Base-by-base conservation (phyloP, 2,329 filamentous ascomycete genomes). In the Cladophialophora immunda region DNA sequence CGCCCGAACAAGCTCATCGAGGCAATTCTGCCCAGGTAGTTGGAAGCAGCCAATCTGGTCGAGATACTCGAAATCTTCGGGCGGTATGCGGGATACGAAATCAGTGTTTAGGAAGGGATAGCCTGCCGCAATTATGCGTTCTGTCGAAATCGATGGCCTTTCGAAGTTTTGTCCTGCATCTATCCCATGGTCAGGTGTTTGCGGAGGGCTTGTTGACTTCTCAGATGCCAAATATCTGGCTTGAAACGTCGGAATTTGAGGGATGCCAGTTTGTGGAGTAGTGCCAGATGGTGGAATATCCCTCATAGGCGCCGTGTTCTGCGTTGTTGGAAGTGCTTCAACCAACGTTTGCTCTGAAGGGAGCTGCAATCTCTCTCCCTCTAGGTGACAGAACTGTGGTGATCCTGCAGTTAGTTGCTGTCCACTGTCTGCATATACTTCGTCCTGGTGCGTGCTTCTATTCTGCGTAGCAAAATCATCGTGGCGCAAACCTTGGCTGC, bases 1-100 rank as follows among this genome's bases (percentile, higher is more conserved):
- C 17, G 73, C 69, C 1, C 32, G 45, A 22, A 55, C 47, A 25
- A 62, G 41, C 4, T 62, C 47, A n/a, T 55, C 38, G 11, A 53
- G 54, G 22, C 2, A 30, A 9, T 19, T 62, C 30, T 36, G 25
- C n/a, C 38, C 9, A 22, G 59, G 59, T 19, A 55, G 2, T n/a
- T 34, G 47, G 32, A 54, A 41, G 19, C 59, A 62, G 29, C 59
- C 59, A 55, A 38, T 32, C 17, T 55, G 29, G 6, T 55, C 30
- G 3, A 62, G 47, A 34, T 53, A 62, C 9, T 62, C 30, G 30
- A 62, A 53, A 22, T 62, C 59, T 25, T 62, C 59, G 8, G 36
- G 17, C 38, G 38, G 41, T 30, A 52, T n/a, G 22, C 34, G 30
- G 7, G 38, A 53, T 7, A 52, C 38, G 36, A 50, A 52, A 15